Evolutionary conservation across 2,329 filamentous ascomycete species (phyloP), one percentile per base, ranked within the genome.

Genomic region (Diaporthe humulicola): DNA sequence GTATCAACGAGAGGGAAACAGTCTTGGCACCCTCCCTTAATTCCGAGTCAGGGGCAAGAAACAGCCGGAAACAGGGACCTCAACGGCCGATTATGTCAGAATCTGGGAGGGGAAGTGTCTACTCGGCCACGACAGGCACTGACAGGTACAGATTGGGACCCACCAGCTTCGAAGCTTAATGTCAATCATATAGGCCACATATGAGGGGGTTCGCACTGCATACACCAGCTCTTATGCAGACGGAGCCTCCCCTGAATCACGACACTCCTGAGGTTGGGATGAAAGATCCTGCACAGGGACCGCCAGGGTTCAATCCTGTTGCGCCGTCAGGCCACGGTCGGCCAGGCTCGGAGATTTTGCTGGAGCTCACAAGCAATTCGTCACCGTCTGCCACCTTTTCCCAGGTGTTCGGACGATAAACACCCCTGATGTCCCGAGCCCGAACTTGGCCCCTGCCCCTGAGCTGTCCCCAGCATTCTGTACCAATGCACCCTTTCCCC

Each of bases 241-340:
- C 30, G 45, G 64, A 67, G 64, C 48, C 64, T 66, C 64, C 64
- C 64, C 45, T 52, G 64, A 67, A 67, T 67, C 64, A 67, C 64
- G n/a, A 38, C 64, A 38, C 64, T 52, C 17, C 64, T 33, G 30
- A 19, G n/a, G 33, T 25, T 67, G 45, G 45, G 64, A 67, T n/a
- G 45, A 67, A 17, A 67, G 30, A 67, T 36, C 45, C 22, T 52
- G 64, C 33, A 30, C 64, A 52, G 4, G 19, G 14, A 17, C 22
- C 38, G 30, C 15, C 45, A 67, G 61, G 61, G 14, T 57, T 67
- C 42, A 36, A 14, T 67, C 61, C 61, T 50, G 61, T 9, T 67
- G 42, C 61, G 19, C 8, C 28, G 42, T 50, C 45, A 67, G 61
- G 61, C 45, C 64, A 38, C n/a, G 15, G 33, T 19, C 45, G 45